Percentiles rank a stretch among this genome's conserved stretches.
phyloP scores from a whole-genome alignment of 495 filamentous ascomycete genomes.

The Podospora comata region DNA sequence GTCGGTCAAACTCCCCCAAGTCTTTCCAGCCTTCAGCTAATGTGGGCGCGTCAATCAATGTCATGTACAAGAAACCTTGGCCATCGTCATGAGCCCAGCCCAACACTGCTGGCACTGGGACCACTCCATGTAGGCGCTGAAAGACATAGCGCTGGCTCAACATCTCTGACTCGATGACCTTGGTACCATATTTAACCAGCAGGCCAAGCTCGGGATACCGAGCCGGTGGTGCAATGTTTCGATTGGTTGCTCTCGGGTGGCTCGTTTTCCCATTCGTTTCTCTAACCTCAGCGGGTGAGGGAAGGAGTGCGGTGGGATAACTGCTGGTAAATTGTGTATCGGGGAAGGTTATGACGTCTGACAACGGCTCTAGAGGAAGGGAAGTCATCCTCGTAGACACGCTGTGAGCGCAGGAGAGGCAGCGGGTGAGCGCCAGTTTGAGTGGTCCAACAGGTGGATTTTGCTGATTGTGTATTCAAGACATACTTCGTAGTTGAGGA shows the following conservation, averaged over 20 bases:
- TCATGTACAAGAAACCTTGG: constrained; percentile 33
- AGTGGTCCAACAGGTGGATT: too few relatives aligned
- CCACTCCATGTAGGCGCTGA: background rate
- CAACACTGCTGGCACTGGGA: constrained; percentile 10
- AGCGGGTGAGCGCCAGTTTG: too few relatives aligned
- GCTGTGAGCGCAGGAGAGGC: too few relatives aligned
- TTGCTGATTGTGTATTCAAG: too few relatives aligned
- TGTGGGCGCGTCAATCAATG: constrained; percentile 24
- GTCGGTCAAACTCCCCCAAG: constrained; percentile 26
- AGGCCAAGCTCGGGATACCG: constrained; percentile 1
- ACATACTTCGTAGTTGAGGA: too few relatives aligned
- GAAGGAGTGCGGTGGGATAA: background rate
- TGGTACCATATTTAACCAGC: constrained; percentile 1
- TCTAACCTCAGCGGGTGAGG: constrained; percentile 6
- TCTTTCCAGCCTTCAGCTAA: constrained; percentile 31
- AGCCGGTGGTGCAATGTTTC: constrained; percentile 8
- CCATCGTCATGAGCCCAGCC: constrained; percentile 20
- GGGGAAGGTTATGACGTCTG: too few relatives aligned
- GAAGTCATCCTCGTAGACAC: too few relatives aligned
- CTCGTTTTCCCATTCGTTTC: background rate
- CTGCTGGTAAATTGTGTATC: too few relatives aligned
- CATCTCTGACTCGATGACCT: constrained; percentile 6
- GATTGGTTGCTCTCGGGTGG: background rate
- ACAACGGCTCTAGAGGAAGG: too few relatives aligned
- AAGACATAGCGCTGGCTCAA: constrained; percentile 3